These are phyloP conservation scores for Jackrogersella multiformis DNA, from an alignment of 495 filamentous ascomycete species.

Conservation along the genomic window DNA sequence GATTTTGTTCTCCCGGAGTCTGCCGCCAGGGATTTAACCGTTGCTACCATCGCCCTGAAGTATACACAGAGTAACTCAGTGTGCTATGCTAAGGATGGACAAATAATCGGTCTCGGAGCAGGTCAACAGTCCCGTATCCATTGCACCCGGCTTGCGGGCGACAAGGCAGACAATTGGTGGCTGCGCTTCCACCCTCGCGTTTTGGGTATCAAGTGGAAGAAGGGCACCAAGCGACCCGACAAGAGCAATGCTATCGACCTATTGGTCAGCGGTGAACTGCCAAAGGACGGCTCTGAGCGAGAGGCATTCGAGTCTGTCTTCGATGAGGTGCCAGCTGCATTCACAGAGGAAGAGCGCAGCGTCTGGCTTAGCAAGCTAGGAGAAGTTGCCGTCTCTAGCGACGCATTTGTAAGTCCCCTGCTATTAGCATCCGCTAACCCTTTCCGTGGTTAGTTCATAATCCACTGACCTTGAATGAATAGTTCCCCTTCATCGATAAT, in stretches of 20 bases:
- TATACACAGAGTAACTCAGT: constrained; percentile 99
- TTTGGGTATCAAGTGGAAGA: constrained; percentile 91
- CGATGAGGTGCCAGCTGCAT: constrained; percentile 85
- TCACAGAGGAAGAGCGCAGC: constrained; percentile 83
- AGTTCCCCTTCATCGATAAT: constrained; percentile 99
- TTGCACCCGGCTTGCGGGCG: constrained; percentile 97
- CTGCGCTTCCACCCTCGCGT: constrained; percentile 93
- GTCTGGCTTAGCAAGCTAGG: constrained; percentile 82
- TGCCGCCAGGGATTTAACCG: constrained; percentile 88
- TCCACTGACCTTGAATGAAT: constrained; percentile 19
- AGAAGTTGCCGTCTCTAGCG: constrained; percentile 86
- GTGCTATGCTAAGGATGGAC: constrained; percentile 95
- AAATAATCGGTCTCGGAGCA: constrained; percentile 92
- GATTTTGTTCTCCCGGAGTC: constrained; percentile 77
- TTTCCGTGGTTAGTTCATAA: constrained; percentile 5
- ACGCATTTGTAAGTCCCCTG: constrained; percentile 84
- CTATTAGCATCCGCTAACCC: not conserved
- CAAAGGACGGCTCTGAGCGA: constrained; percentile 80
- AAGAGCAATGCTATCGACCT: constrained; percentile 98
- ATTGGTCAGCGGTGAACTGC: constrained; percentile 87
- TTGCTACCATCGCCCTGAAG: constrained; percentile 96
- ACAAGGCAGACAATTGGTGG: constrained; percentile 99
- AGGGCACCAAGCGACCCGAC: constrained; percentile 92
- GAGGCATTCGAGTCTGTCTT: constrained; percentile 88
- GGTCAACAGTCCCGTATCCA: constrained; percentile 98